Conservation (phyloP, 495 filamentous ascomycete genomes). For the Penicillium angulare region DNA sequence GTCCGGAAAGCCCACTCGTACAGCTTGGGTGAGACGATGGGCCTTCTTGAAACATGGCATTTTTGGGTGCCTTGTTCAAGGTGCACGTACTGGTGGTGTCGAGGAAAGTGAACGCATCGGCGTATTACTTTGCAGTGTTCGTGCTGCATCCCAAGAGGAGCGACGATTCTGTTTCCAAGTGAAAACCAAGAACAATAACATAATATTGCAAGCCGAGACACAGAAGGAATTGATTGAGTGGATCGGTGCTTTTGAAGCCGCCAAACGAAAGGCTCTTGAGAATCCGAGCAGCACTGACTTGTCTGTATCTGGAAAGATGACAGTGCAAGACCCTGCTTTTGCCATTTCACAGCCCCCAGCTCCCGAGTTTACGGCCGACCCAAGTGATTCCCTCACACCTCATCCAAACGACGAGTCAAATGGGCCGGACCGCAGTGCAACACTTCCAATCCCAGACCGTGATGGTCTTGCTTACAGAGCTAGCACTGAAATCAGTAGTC, state of each 20-base stretch:
- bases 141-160: constrained; percentile 88
- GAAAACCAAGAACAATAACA: constrained; percentile 92
- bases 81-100: constrained; percentile 77
- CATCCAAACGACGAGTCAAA: constrained; percentile 53
- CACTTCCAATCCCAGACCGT: constrained; percentile 64
- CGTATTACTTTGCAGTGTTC: constrained; percentile 87
- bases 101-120: constrained; percentile 96
- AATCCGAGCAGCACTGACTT: constrained; percentile 63
- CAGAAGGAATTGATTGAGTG: constrained; percentile 87
- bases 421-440: constrained; percentile 58
- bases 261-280: constrained; percentile 89
- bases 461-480: constrained; percentile 57
- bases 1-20: constrained; percentile 83
- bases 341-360: constrained; percentile 85
- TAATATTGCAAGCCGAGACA: constrained; percentile 89
- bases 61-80: constrained; percentile 93
- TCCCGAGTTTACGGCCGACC: constrained; percentile 81
- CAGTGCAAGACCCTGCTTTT: constrained; percentile 76
- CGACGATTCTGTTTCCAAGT: constrained; percentile 97
- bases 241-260: constrained; percentile 87
- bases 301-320: constrained; percentile 54
- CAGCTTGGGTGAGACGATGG: constrained; percentile 87
- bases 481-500: constrained; percentile 67
- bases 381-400: constrained; percentile 64
- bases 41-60: constrained; percentile 93